Percentiles rank a stretch among this genome's conserved stretches.
These are phyloP conservation scores for Nadsonia commutata DNA, from an alignment of 1,139 yeast species.

Conservation along the genomic window DNA sequence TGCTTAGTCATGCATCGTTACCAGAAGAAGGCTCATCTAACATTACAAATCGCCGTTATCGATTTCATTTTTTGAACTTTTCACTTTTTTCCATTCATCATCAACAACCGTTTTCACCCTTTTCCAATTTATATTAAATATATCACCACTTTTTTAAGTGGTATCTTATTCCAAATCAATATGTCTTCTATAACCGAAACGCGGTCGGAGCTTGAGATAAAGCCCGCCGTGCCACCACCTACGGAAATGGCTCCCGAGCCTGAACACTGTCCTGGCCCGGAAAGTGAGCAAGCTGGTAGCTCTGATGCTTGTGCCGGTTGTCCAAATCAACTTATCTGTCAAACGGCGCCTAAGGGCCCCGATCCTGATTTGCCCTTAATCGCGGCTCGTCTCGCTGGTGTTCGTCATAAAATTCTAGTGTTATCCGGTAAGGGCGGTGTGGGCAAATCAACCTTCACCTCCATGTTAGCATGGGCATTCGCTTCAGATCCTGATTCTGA, in stretches of 20 bases:
- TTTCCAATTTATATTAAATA: too few relatives aligned
- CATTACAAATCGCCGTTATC: too few relatives aligned
- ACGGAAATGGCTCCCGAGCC: conserved; percentile 35
- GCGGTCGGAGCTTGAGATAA: neutral
- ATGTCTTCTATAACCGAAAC: too few relatives aligned
- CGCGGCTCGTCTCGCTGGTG: conserved; percentile 45
- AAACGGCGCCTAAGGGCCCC: conserved; percentile 82
- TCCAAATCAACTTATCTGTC: conserved; percentile 83
- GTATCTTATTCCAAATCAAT: neutral
- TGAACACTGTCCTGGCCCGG: conserved; percentile 98
- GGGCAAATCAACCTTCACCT: conserved; percentile 90
- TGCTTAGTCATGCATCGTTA: too few relatives aligned
- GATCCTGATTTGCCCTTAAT: conserved; percentile 88
- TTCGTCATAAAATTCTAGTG: conserved; percentile 73
- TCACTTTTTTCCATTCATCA: too few relatives aligned
- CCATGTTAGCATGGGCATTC: conserved; percentile 91
- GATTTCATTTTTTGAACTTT: too few relatives aligned
- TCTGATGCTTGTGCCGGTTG: conserved; percentile 93
- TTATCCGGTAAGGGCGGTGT: conserved; percentile 97
- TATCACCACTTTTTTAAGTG: too few relatives aligned
- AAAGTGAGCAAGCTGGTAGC: conserved; percentile 82
- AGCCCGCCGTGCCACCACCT: neutral
- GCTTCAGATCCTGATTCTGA: conserved; percentile 80
- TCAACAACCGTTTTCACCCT: too few relatives aligned
- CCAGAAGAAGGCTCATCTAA: too few relatives aligned